Evolutionary conservation across 768 basidiomycete genomes (phyloP).

Genomic region (Cubamyces lactineus): DNA sequence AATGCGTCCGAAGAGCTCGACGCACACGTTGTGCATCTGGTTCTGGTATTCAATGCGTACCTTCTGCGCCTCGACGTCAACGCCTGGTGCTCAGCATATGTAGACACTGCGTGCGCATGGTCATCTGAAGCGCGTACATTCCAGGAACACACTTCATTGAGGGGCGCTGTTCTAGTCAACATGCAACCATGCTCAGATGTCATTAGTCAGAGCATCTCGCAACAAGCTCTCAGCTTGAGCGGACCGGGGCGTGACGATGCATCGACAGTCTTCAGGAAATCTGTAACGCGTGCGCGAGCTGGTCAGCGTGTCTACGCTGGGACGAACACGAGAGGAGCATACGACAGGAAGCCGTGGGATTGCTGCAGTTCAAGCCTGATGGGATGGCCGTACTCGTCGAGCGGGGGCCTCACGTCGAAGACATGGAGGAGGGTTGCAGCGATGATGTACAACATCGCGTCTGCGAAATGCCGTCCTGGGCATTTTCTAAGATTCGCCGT

Average conservation of each 20-base stretch:
- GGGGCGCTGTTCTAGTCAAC: too few relatives aligned
- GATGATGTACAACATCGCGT: slow-evolving; percentile 19
- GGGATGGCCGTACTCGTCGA: slow-evolving; percentile 14
- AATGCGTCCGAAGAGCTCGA: neutral
- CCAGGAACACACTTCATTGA: too few relatives aligned
- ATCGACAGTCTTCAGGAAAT: slow-evolving; percentile 8
- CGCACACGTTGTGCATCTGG: too few relatives aligned
- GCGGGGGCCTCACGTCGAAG: slow-evolving; percentile 22
- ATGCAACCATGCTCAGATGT: too few relatives aligned
- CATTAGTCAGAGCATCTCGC: neutral
- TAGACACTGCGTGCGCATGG: too few relatives aligned
- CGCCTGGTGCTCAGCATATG: too few relatives aligned
- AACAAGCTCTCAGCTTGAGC: neutral
- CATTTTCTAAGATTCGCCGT: slow-evolving; percentile 14
- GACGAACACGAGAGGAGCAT: neutral
- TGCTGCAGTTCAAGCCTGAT: neutral
- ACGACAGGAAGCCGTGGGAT: slow-evolving; percentile 12
- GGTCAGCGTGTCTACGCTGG: too few relatives aligned
- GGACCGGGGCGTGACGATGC: slow-evolving; percentile 9
- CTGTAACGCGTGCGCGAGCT: neutral
- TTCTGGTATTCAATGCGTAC: too few relatives aligned
- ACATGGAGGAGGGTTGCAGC: slow-evolving; percentile 23
- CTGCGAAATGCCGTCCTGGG: slow-evolving; percentile 23
- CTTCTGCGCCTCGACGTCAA: too few relatives aligned
- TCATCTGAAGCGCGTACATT: too few relatives aligned